phyloP scores from a whole-genome alignment of 2,329 filamentous ascomycete species.

The Hypoxylon rubiginosum region DNA sequence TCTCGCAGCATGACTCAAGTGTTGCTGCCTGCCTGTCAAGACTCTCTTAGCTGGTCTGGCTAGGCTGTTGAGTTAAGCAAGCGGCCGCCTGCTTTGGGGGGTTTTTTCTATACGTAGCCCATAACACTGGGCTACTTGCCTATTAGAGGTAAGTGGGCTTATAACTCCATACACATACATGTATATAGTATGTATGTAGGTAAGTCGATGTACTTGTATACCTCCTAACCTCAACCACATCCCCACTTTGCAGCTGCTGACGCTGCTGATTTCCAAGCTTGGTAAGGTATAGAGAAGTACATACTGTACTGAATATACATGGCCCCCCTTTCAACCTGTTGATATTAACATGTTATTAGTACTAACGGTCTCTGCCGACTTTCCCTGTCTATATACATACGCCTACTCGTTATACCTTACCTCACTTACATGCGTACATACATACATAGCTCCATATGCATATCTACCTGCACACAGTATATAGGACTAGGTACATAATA shows the following conservation, averaged over 20 bases:
- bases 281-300: slow-evolving; percentile 30
- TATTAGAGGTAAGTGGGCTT: slow-evolving; percentile 2
- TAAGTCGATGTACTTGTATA: slow-evolving; percentile 10
- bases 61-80: slow-evolving; percentile 19
- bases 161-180: not conserved
- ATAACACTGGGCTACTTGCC: slow-evolving; percentile 8
- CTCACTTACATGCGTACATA: slow-evolving; percentile 22
- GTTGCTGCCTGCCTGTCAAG: slow-evolving; percentile 14
- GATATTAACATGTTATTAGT: slow-evolving; percentile 19
- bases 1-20: slow-evolving; percentile 34
- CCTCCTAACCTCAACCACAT: slow-evolving; percentile 11
- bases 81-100: slow-evolving; percentile 19
- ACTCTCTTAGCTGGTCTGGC: not conserved
- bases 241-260: slow-evolving; percentile 44
- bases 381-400: slow-evolving; percentile 20
- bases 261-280: slow-evolving; percentile 38
- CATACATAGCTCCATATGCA: slow-evolving; percentile 16
- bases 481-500: not conserved
- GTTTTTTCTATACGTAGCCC: slow-evolving; percentile 22
- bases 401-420: slow-evolving; percentile 18
- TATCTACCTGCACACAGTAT: slow-evolving; percentile 4
- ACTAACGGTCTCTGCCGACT: slow-evolving; percentile 37
- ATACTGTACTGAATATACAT: slow-evolving; percentile 20
- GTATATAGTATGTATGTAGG: not conserved
- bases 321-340: slow-evolving; percentile 36